Evolutionary conservation across 2,329 filamentous ascomycete genomes (phyloP).

Genomic region (Scedosporium aurantiacum): DNA sequence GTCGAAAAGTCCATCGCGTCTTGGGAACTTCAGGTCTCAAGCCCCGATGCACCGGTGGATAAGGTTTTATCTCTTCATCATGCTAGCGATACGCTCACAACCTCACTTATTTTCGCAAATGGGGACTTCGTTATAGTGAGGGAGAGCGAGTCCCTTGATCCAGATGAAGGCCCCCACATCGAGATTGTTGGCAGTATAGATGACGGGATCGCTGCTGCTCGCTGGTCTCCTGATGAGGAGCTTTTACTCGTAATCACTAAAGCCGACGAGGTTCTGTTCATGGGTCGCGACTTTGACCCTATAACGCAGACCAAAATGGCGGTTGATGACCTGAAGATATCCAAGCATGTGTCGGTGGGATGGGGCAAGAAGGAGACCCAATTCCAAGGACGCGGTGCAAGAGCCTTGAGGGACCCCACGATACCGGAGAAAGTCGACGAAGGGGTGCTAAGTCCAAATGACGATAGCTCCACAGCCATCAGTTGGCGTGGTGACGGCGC

Average conservation of each 20-base stretch:
- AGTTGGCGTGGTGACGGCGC: slow-evolving; percentile 94
- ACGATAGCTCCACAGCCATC: slow-evolving; percentile 61
- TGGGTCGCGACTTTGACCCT: slow-evolving; percentile 84
- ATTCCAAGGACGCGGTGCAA: slow-evolving; percentile 84
- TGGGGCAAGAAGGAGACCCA: slow-evolving; percentile 99
- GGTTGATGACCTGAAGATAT: slow-evolving; percentile 69
- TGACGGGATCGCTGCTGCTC: slow-evolving; percentile 76
- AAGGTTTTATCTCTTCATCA: slow-evolving; percentile 70
- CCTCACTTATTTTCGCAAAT: slow-evolving; percentile 75
- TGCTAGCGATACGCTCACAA: slow-evolving; percentile 67
- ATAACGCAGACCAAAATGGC: slow-evolving; percentile 65
- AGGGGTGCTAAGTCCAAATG: slow-evolving; percentile 62
- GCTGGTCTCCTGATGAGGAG: slow-evolving; percentile 94
- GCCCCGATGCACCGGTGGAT: slow-evolving; percentile 65
- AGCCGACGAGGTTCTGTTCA: slow-evolving; percentile 70
- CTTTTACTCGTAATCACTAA: slow-evolving; percentile 74
- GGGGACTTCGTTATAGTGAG: slow-evolving; percentile 83
- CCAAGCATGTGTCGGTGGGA: slow-evolving; percentile 87
- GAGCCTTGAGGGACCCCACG: slow-evolving; percentile 81
- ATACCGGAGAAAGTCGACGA: slow-evolving; percentile 87
- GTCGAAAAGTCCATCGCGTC: slow-evolving; percentile 47
- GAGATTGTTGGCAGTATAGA: slow-evolving; percentile 95
- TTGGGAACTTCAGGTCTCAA: slow-evolving; percentile 80
- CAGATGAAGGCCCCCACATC: slow-evolving; percentile 48
- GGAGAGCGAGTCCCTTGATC: slow-evolving; percentile 30